Percentiles rank a stretch among this genome's conserved stretches.
Conservation (phyloP, 2,329 filamentous ascomycete species). For the Hymenoscyphus fructigenus region DNA sequence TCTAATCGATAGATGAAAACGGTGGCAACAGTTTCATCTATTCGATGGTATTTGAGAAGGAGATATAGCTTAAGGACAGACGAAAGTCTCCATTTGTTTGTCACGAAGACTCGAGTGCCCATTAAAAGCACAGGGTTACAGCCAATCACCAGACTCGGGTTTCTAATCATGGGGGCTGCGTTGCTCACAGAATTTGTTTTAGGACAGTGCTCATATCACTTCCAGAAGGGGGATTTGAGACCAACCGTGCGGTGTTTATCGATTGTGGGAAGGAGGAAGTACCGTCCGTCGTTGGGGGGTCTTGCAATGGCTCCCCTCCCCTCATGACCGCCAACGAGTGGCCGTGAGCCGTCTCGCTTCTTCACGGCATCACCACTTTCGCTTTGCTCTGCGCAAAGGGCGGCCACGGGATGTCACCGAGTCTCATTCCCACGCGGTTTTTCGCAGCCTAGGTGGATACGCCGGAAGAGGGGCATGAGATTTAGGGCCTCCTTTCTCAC, state of each 20-base stretch:
- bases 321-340: not conserved
- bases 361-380: not conserved
- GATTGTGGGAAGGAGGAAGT: not conserved
- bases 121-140: not conserved
- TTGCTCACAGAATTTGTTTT: not conserved
- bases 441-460: not conserved
- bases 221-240: not conserved
- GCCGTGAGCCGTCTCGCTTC: not conserved
- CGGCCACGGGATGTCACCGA: not conserved
- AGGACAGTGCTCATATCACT: not conserved
- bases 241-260: not conserved
- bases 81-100: constrained; percentile 1
- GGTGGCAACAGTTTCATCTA: not conserved
- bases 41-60: not conserved
- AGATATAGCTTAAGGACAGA: not conserved
- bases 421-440: not conserved
- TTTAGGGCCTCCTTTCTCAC: not conserved
- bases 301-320: not conserved
- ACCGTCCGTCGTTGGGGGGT: not conserved
- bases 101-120: not conserved
- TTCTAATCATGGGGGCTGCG: constrained; percentile 3
- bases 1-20: not conserved
- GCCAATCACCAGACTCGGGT: constrained; percentile 1
- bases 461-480: not conserved
- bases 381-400: not conserved